Base-by-base conservation (phyloP, 2,329 filamentous ascomycete species). In the Blumeria graminis region DNA sequence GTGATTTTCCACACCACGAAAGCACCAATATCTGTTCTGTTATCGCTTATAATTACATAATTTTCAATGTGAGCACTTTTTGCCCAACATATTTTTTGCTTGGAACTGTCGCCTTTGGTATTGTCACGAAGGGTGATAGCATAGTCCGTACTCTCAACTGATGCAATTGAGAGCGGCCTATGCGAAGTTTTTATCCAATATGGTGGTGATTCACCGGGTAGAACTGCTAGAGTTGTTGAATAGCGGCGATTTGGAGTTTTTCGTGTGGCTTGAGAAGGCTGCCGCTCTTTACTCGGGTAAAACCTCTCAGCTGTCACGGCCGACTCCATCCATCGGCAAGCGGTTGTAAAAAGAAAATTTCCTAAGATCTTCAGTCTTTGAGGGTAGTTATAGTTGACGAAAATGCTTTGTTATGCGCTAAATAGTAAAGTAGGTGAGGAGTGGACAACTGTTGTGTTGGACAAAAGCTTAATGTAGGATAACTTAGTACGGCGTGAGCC, bases 1-100 rank as follows among this genome's bases (percentile, higher is more conserved):
- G 76, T 80, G 64, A 92, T 88, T 66, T 87, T 92, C 86, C 86
- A 98, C 7, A 94, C 88, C 1, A 95, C 86, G 70, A 96, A 98
- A 1, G 89, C 85, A n/a, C 90, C 90, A 53, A 67, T 66, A 14
- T 60, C 59, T 1, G 63, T 66, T 33, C 59, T 57, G 46, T 58
- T 64, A 6, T 62, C 65, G 59, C 66, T 66, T 50, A 82, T 73
- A 18, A 78, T 62, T 10, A 76, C 75, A 65, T 76, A 70, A 63
- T 78, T 75, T 39, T 73, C 70, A 45, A 82, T 72, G 61, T 76
- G 72, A 56, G 81, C 79, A 64, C 76, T 79, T 68, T 72, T 75
- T 34, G 79, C 79, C 79, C 79, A 82, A 67, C 78, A 82, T 11
- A 76, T 77, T 58, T 70, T 72, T 64, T 76, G 77, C 58, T 70